A percentile compares a stretch with the other conserved stretches of the same genome.
These are phyloP conservation scores for Colletotrichum sp. DNA, from an alignment of 2,329 filamentous ascomycete species.

Conservation along the genomic window DNA sequence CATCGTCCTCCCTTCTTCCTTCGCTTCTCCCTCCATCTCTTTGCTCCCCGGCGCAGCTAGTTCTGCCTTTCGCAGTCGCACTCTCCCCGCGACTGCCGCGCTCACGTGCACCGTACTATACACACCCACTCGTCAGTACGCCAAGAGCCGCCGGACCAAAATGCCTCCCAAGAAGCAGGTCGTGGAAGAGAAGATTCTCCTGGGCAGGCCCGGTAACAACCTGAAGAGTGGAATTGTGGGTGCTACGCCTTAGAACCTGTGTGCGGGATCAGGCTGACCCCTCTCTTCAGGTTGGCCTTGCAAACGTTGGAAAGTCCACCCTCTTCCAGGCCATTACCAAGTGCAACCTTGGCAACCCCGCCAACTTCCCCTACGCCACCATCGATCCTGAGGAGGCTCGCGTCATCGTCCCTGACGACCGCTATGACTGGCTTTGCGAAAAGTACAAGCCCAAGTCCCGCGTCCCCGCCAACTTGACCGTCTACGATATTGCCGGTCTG, in stretches of 20 bases:
- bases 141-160: constrained; percentile 64
- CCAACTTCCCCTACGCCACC: constrained; percentile 99
- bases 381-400: constrained; percentile 98
- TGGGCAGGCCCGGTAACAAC: constrained; percentile 96
- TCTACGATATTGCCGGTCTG: constrained; percentile 98
- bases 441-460: constrained; percentile 98
- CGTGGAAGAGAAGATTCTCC: constrained; percentile 93
- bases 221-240: constrained; percentile 98
- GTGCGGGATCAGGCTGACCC: constrained; percentile 27
- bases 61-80: constrained; percentile 59
- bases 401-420: constrained; percentile 94
- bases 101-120: constrained; percentile 53
- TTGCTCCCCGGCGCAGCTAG: constrained; percentile 67
- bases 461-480: constrained; percentile 96
- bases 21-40: constrained; percentile 58
- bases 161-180: constrained; percentile 97
- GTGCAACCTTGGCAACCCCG: constrained; percentile 94
- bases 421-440: constrained; percentile 93
- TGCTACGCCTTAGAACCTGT: constrained; percentile 41
- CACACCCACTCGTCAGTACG: constrained; percentile 60
- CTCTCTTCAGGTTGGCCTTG: constrained; percentile 81
- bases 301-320: constrained; percentile 99
- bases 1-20: constrained; percentile 40
- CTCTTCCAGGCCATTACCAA: constrained; percentile 99
- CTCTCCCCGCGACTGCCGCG: constrained; percentile 50